These are phyloP conservation scores for Sabuloglossum arenarium DNA, from an alignment of 495 filamentous ascomycete genomes.

Conservation along the genomic window DNA sequence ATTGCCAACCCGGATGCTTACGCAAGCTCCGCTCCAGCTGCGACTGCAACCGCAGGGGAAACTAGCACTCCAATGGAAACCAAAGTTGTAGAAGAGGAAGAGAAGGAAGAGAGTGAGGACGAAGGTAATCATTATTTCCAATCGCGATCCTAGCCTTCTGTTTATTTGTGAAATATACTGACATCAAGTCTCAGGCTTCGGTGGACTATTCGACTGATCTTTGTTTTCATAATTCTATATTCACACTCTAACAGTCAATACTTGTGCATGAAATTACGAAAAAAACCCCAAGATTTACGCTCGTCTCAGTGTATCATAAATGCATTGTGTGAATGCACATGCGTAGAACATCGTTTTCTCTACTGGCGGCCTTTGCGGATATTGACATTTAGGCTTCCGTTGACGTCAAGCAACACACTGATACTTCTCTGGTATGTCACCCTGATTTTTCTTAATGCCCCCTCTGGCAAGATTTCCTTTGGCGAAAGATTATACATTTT, in stretches of 20 bases:
- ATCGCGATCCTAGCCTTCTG: background rate
- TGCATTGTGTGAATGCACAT: background rate
- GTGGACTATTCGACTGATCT: conserved; percentile 42
- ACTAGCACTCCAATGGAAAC: conserved; percentile 24
- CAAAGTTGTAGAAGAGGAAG: conserved; percentile 27
- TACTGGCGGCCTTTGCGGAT: background rate
- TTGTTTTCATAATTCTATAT: background rate
- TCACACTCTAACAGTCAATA: background rate
- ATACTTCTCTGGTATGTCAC: background rate
- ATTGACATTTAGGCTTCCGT: too few relatives aligned
- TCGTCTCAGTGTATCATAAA: background rate
- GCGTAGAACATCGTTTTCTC: background rate
- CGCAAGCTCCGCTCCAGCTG: conserved; percentile 55
- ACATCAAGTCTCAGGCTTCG: conserved; percentile 20
- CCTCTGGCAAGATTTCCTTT: background rate
- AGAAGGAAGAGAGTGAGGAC: conserved; percentile 39
- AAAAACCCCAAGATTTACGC: background rate
- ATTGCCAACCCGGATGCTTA: conserved; percentile 97
- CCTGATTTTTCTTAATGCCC: background rate
- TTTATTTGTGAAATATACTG: background rate
- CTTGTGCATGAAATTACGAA: background rate
- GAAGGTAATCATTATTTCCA: conserved; percentile 23
- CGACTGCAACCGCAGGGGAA: conserved; percentile 29
- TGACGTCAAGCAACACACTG: too few relatives aligned
- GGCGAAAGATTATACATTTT: conserved; percentile 32